Evolutionary conservation across 2,329 filamentous ascomycete species (phyloP).

Genomic region (Lomentospora prolificans): DNA sequence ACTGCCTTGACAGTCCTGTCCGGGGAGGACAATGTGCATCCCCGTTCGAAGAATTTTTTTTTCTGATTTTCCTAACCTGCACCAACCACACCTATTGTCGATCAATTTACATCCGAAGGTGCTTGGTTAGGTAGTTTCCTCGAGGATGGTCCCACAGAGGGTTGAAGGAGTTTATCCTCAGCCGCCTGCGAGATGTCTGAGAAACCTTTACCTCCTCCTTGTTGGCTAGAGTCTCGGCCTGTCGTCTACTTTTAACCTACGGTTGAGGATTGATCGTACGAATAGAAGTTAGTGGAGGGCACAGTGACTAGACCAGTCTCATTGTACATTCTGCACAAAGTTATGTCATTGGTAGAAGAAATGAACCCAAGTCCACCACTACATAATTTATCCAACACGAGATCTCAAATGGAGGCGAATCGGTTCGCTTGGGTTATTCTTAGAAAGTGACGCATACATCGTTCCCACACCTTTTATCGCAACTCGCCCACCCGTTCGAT

Average conservation of each 20-base stretch:
- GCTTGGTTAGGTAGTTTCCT: no score
- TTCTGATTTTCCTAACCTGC: neutral
- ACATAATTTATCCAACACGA: constrained; percentile 6
- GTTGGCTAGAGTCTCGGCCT: neutral
- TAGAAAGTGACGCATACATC: constrained; percentile 1
- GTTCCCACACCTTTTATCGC: neutral
- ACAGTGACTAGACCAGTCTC: neutral
- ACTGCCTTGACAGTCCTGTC: neutral
- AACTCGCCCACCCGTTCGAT: neutral
- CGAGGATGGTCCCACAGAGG: no score
- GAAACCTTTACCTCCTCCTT: no score
- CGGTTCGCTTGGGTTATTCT: neutral
- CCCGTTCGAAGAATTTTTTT: neutral
- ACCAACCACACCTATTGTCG: neutral
- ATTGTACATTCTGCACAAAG: constrained; percentile 5
- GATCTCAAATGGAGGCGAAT: neutral
- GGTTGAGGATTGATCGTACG: neutral
- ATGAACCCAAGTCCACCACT: constrained; percentile 1
- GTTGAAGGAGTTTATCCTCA: no score
- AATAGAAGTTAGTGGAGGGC: neutral
- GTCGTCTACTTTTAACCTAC: neutral
- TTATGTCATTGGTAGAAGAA: constrained; percentile 6
- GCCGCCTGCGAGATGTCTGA: no score
- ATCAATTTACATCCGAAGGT: neutral
- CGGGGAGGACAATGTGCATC: neutral